Conservation (phyloP, 305 asterid genomes). For the Fraxinus latifolia region DNA sequence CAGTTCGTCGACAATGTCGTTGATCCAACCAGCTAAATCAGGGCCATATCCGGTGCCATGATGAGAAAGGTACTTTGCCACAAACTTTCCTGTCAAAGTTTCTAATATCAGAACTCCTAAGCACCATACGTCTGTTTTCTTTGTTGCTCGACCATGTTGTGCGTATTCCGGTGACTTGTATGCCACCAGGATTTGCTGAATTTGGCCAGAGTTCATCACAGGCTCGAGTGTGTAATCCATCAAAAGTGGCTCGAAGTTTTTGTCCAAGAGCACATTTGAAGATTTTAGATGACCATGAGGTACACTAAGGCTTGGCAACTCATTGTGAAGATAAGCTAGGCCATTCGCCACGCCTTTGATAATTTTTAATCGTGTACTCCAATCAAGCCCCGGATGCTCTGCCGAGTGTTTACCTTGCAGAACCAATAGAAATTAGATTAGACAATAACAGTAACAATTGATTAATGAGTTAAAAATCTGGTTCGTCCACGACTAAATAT, state of each 20-base stretch:
- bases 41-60: slow-evolving; percentile 31
- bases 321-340: slow-evolving; percentile 50
- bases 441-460: background rate
- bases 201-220: slow-evolving; percentile 55
- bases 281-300: slow-evolving; percentile 78
- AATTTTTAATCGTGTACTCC: slow-evolving; percentile 65
- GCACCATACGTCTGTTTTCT: slow-evolving; percentile 86
- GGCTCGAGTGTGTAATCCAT: slow-evolving; percentile 80
- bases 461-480: background rate
- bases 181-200: slow-evolving; percentile 57
- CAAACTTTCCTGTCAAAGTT: slow-evolving; percentile 55
- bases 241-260: slow-evolving; percentile 47
- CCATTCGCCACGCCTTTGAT: slow-evolving; percentile 77
- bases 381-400: slow-evolving; percentile 41
- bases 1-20: slow-evolving; percentile 31
- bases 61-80: slow-evolving; percentile 42
- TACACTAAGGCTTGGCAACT: slow-evolving; percentile 55
- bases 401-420: slow-evolving; percentile 47
- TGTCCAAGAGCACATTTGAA: slow-evolving; percentile 67
- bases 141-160: slow-evolving; percentile 37
- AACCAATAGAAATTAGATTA: background rate
- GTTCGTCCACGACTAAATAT: background rate
- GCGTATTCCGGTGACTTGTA: slow-evolving; percentile 71
- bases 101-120: slow-evolving; percentile 71
- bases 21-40: slow-evolving; percentile 49